Evolutionary conservation across 2,329 filamentous ascomycete genomes (phyloP), one percentile per base, ranked within the genome.

Genomic region (Stemphylium beticola): DNA sequence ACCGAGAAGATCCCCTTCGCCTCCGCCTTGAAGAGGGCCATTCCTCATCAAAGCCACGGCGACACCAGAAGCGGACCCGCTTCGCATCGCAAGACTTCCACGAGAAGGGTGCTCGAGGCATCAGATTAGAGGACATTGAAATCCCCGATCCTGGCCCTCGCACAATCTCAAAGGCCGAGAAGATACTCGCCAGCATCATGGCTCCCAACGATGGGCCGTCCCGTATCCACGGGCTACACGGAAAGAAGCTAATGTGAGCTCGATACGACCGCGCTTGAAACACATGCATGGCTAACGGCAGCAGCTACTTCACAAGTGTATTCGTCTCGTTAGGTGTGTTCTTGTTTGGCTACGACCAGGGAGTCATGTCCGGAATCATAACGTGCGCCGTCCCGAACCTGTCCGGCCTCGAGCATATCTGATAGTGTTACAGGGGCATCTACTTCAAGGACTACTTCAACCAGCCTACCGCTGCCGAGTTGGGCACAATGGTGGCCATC

Each of bases 401-500:
- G 45, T 52, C 40, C 54, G 20, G 57, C 64, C 49, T 64, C 64
- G 55, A 60, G 17, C 53, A 58, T 52, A 48, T 67, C 70, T 75
- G 62, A 71, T 65, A 64, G 47, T 49, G 33, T 24, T 51, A 66
- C 70, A 97, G 93, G 53, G 93, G 93, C 60, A 83, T 86, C 9
- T 90, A 89, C 75, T 99, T 99, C 75, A 91, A 88, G 75, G 87
- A 93, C 73, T 96, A 96, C 76, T 98, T 99, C 78, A 83, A 93
- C 68, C 87, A 98, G 67, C 95, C 95, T 17, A 89, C 91, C 20
- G 85, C 86, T 66, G 91, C 92, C 41, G 87, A 96, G 74, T 88
- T 99, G 55, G 95, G 93, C 55, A 98, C 93, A 24, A 98, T 98
- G 89, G 95, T 99, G 53, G 93, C 95, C 63, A 98, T 99, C 67